phyloP scores from a whole-genome alignment of 2,329 filamentous ascomycete species.

The Exophiala viscosa region DNA sequence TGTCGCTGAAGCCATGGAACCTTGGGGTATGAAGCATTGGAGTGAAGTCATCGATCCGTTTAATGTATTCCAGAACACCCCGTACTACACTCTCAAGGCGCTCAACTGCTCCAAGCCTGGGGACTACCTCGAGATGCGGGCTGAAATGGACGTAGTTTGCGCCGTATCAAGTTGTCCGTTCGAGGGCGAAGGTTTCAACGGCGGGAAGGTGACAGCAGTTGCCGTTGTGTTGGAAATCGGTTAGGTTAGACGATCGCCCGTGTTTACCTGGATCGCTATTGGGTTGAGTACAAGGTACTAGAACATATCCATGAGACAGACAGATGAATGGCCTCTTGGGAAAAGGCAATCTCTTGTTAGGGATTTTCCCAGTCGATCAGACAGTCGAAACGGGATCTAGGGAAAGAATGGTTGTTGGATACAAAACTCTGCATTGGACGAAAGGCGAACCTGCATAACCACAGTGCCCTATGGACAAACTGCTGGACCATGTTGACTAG shows the following conservation, averaged over 20 bases:
- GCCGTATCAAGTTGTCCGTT: conserved; percentile 40
- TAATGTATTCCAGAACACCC: conserved; percentile 42
- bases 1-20: conserved; percentile 37
- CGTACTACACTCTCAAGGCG: conserved; percentile 37
- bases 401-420: no score
- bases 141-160: conserved; percentile 34
- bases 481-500: no score
- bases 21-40: conserved; percentile 34
- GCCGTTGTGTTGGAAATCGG: conserved; percentile 29
- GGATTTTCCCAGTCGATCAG: no score
- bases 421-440: no score
- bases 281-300: no score
- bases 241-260: background rate
- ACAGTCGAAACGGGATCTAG: no score
- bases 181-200: conserved; percentile 38
- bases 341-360: no score
- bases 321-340: no score
- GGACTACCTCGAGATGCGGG: conserved; percentile 40
- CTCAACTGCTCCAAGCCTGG: conserved; percentile 37
- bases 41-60: conserved; percentile 39
- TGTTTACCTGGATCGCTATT: background rate
- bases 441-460: no score
- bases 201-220: conserved; percentile 38
- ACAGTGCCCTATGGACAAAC: no score
- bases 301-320: no score